Percentiles rank a stretch among this genome's conserved stretches.
Conservation (phyloP, 2,329 filamentous ascomycete species). For the Penicillium decumbens region DNA sequence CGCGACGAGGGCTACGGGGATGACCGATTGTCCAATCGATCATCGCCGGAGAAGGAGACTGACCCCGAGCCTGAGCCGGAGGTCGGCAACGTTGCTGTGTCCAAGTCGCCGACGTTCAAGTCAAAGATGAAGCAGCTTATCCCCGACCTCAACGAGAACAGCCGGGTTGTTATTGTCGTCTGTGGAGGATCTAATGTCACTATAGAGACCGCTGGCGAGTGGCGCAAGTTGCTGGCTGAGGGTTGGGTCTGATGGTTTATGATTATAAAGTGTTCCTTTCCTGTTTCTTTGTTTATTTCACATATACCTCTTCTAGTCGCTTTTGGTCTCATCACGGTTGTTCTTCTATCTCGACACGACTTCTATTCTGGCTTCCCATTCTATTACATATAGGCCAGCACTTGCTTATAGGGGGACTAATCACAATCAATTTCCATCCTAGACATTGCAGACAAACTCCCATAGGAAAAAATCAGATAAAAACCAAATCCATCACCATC, state of each 20-base stretch:
- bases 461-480: neutral
- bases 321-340: constrained; percentile 2
- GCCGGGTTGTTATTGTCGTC: constrained; percentile 76
- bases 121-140: constrained; percentile 57
- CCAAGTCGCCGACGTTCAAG: constrained; percentile 17
- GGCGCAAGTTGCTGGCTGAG: constrained; percentile 46
- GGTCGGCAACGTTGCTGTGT: constrained; percentile 2
- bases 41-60: constrained; percentile 26
- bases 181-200: constrained; percentile 73
- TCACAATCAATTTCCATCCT: neutral
- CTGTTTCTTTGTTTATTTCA: constrained; percentile 1
- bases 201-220: constrained; percentile 57
- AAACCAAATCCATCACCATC: neutral
- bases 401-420: constrained; percentile 3
- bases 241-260: constrained; percentile 32
- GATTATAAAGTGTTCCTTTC: constrained; percentile 7
- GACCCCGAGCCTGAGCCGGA: constrained; percentile 21
- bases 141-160: constrained; percentile 58
- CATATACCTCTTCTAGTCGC: constrained; percentile 4
- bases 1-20: constrained; percentile 36
- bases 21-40: constrained; percentile 24
- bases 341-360: neutral
- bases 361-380: neutral
- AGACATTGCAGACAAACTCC: neutral
- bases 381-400: constrained; percentile 9